A percentile compares a stretch with the other conserved stretches of the same genome.
phyloP scores from a whole-genome alignment of 306 rosid genomes.

The Gastrolobium bilobum region DNA sequence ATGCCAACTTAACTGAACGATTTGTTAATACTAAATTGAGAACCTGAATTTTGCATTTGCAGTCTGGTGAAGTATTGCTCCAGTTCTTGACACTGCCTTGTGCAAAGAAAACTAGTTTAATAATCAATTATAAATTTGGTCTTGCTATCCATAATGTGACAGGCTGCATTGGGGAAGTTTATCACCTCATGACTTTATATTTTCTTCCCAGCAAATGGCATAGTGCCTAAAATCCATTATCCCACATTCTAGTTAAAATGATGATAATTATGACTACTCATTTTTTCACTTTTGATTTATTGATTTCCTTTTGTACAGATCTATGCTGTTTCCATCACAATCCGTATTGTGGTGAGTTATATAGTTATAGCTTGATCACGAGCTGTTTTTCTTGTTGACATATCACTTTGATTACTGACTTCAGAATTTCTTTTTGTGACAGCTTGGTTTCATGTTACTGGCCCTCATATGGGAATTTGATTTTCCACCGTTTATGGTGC shows the following conservation, averaged over 20 bases:
- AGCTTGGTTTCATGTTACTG: conserved; percentile 93
- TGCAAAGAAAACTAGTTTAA: not conserved
- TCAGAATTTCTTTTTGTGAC: conserved; percentile 46
- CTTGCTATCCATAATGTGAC: not conserved
- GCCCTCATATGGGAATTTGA: conserved; percentile 91
- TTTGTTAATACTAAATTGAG: not conserved
- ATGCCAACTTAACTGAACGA: not conserved
- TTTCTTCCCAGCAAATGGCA: not conserved
- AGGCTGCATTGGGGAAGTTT: not conserved
- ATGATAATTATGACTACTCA: not conserved
- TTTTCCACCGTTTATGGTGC: conserved; percentile 96
- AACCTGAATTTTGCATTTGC: conserved; percentile 6
- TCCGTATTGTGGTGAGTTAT: conserved; percentile 85
- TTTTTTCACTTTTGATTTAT: not conserved
- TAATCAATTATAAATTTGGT: not conserved
- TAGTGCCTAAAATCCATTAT: not conserved
- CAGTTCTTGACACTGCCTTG: not conserved
- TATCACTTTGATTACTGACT: conserved; percentile 28
- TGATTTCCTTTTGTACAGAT: conserved; percentile 64
- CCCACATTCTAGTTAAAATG: not conserved
- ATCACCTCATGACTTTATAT: not conserved
- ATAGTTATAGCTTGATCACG: not conserved
- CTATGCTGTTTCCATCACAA: conserved; percentile 89
- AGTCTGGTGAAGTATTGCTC: not conserved
- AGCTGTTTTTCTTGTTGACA: conserved; percentile 27